Base-by-base conservation (phyloP, 2,329 filamentous ascomycete species). In the Niveomyces coronatus region DNA sequence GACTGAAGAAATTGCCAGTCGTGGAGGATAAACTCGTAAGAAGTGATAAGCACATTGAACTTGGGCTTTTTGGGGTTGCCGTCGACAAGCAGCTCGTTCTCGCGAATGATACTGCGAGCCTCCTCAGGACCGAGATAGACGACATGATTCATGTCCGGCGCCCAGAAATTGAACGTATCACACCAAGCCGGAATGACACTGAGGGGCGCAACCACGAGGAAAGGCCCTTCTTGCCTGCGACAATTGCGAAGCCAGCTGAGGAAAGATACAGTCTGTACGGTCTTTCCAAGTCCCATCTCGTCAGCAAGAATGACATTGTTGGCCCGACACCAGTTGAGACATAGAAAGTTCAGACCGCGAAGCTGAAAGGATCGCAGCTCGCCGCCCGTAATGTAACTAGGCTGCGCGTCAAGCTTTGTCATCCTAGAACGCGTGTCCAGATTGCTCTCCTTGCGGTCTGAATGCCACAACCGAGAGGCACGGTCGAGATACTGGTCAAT, bases 141-240 rank as follows among this genome's bases (percentile, higher is more conserved):
- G 41, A 98, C 85, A 58, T 95, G 96, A 60, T 98, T 96, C 45
- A 96, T 63, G 54, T 96, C 89, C 0, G 91, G 91, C 3, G 91
- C 80, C 91, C 91, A 98, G 46, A 83, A 71, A 58, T 95, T 91
- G 61, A 98, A 95, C 1, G 91, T 98, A 53, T 98, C 91, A 31
- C 86, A 91, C 91, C 91, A 98, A 3, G 91, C 87, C 6, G 91
- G 89, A 64, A 98, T 94, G 33, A 94, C 94, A 44, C 89, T 96
- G 17, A 98, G 71, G 19, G 91, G 91, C 7, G 94, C 91, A n/a
- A 96, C 86, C 43, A 96, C 89, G 30, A 98, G 76, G 54, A 95
- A 96, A 0, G 91, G 91, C 0, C 91, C 91, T 59, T 96, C 85
- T 57, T 98, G 91, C 35, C 72, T 73, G 48, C 89, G 79, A 42